phyloP scores from a whole-genome alignment of 805 yeast species.

The Metschnikowia rubicola region DNA sequence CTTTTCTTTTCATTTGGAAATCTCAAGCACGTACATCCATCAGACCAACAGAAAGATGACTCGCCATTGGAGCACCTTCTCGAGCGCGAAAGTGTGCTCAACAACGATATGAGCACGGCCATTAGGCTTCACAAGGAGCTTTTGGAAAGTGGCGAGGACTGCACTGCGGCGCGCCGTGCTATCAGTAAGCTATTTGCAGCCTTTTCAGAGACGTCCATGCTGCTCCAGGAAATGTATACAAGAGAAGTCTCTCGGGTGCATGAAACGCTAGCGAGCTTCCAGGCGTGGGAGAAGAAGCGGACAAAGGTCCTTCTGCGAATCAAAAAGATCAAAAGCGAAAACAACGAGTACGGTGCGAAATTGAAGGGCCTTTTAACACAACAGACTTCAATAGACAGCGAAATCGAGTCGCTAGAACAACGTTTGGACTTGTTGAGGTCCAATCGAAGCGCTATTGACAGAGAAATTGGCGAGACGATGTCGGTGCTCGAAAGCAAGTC shows the following conservation, averaged over 20 bases:
- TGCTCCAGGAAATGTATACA: constrained; percentile 45
- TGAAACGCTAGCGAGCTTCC: constrained; percentile 27
- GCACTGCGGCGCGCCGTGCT: constrained; percentile 2
- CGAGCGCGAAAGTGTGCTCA: constrained; percentile 5
- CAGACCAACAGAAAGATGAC: background rate
- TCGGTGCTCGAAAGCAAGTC: constrained; percentile 49
- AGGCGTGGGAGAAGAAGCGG: constrained; percentile 41
- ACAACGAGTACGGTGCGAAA: constrained; percentile 42
- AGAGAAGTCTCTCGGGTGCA: constrained; percentile 32
- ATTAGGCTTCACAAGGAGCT: constrained; percentile 6
- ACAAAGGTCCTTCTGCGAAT: constrained; percentile 32
- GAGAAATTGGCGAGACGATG: constrained; percentile 44
- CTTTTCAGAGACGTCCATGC: constrained; percentile 41
- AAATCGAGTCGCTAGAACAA: constrained; percentile 37
- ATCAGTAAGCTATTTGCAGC: constrained; percentile 11
- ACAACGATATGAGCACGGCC: constrained; percentile 2
- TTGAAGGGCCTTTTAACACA: constrained; percentile 34
- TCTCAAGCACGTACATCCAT: background rate
- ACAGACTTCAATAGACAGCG: constrained; percentile 30
- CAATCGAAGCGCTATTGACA: constrained; percentile 31
- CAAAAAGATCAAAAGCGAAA: constrained; percentile 35
- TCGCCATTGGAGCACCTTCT: constrained; percentile 13
- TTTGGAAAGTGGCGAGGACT: constrained; percentile 12
- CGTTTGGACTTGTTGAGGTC: constrained; percentile 29
- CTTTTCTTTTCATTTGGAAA: constrained; percentile 6